Percentiles rank a stretch among this genome's conserved stretches.
phyloP scores from a whole-genome alignment of 768 basidiomycete species.

The Lyophyllum decastes region DNA sequence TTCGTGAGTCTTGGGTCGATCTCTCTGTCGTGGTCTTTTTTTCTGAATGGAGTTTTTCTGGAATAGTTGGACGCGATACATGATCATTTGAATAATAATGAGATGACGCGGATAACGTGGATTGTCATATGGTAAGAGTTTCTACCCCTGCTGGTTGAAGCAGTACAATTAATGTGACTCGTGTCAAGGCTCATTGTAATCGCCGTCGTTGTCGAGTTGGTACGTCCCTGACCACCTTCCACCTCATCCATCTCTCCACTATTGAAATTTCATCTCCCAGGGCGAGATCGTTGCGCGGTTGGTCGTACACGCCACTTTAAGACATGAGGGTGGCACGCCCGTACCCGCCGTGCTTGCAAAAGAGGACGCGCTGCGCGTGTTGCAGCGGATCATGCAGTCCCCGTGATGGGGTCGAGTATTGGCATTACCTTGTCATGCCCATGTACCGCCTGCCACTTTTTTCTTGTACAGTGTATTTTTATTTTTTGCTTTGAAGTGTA shows the following conservation, averaged over 20 bases:
- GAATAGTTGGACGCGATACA: constrained; percentile 92
- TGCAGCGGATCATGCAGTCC: constrained; percentile 41
- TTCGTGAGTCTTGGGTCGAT: constrained; percentile 59
- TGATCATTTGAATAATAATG: constrained; percentile 86
- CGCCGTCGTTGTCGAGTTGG: constrained; percentile 86
- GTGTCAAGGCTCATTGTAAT: constrained; percentile 79
- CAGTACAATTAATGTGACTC: constrained; percentile 22
- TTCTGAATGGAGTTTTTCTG: not conserved
- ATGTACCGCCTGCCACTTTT: not conserved
- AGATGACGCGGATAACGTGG: constrained; percentile 87
- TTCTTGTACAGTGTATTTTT: not conserved
- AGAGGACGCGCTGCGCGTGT: constrained; percentile 40
- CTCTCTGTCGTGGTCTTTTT: not conserved
- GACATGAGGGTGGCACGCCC: constrained; percentile 13
- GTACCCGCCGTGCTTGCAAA: constrained; percentile 26
- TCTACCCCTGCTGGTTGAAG: constrained; percentile 14
- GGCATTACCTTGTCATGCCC: not conserved
- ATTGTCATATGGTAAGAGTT: constrained; percentile 46
- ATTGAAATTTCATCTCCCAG: constrained; percentile 31
- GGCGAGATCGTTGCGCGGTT: constrained; percentile 83
- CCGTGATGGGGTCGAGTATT: not conserved
- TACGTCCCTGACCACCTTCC: constrained; percentile 33
- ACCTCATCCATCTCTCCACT: not conserved
- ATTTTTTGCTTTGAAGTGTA: not conserved
- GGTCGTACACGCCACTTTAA: constrained; percentile 63